Evolutionary conservation across 202 grass and related monocot species (phyloP), one percentile per base, ranked within the genome.

Genomic region (Tripidium arundinaceum): DNA sequence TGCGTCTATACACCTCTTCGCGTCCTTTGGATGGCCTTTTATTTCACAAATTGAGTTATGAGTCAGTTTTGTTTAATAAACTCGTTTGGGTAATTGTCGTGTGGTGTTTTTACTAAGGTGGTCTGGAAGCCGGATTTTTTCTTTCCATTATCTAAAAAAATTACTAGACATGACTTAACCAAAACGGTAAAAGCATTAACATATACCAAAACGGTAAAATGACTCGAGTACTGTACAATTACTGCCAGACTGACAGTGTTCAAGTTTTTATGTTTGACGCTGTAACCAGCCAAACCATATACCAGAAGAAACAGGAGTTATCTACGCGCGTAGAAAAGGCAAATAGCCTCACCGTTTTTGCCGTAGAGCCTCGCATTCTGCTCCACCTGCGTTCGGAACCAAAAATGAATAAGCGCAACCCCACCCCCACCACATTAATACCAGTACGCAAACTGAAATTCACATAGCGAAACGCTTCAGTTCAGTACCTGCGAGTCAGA

Each of bases 401-500:
- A 78, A 80, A 79, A 85, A 27, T 21, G 77, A 83, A 85, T 78
- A 34, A 83, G 68, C 68, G 39, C 42, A 81, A 31, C 45, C 43
- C 26, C 72, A 28, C 42, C 18, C 16, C 42, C 13, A 2, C 69
- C 36, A 24, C 50, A 38, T 76, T 70, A 31, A 77, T 68, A 40
- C 40, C 43, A 29, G 40, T 37, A 45, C 65, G 25, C 11, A 21
- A 46, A 52, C 75, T 9, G 21, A 24, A 49, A 68, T 40, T 60
- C 63, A 59, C 43, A 65, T 33, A 18, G 58, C 26, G 40, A 52
- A 34, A 34, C 28, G 62, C 82, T 81, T 38, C 12, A 54, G 74
- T 67, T 46, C 80, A 50, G 80, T 63, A 95, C 96, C 92, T 95
- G 96, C 76, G 77, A 84, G 79, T 99, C 96, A 24, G 92, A 89